A percentile compares a stretch with the other conserved stretches of the same genome.
Evolutionary conservation across 768 basidiomycete species (phyloP).

Genomic region (Amanita inopinata): DNA sequence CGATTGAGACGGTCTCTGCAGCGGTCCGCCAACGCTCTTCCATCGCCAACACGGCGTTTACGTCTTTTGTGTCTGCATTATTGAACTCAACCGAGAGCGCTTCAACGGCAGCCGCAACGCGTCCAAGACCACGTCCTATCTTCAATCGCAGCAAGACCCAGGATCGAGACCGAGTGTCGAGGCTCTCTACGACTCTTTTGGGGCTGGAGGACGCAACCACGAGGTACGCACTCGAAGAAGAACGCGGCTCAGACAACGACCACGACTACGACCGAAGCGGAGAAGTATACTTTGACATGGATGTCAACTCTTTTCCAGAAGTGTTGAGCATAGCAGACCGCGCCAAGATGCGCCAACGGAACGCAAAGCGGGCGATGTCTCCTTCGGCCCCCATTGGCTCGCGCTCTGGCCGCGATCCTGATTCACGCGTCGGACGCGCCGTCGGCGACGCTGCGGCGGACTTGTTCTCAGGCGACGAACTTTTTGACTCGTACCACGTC

Average conservation of each 20-base stretch:
- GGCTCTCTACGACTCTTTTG: no score
- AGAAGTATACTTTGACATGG: slow-evolving; percentile 2
- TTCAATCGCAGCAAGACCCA: no score
- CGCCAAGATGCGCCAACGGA: slow-evolving; percentile 44
- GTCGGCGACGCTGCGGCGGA: slow-evolving; percentile 20
- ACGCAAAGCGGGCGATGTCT: slow-evolving; percentile 14
- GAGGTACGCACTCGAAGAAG: slow-evolving; percentile 3
- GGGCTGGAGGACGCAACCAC: no score
- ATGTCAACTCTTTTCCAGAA: slow-evolving; percentile 13
- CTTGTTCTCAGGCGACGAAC: no score
- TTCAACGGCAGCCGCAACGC: neutral
- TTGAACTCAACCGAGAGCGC: neutral
- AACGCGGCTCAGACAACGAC: neutral
- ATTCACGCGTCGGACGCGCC: slow-evolving; percentile 2
- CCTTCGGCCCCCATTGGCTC: slow-evolving; percentile 8
- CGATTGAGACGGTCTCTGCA: slow-evolving; percentile 3
- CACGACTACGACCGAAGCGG: neutral
- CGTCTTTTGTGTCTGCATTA: neutral
- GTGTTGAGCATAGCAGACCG: slow-evolving; percentile 43
- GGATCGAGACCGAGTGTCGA: no score
- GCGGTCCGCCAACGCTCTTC: neutral
- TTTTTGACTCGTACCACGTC: slow-evolving; percentile 14
- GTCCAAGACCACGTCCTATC: slow-evolving; percentile 10
- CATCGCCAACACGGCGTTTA: neutral
- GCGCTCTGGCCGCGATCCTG: no score